Conservation (phyloP, 768 basidiomycete species). For the Coprinellus micaceus region DNA sequence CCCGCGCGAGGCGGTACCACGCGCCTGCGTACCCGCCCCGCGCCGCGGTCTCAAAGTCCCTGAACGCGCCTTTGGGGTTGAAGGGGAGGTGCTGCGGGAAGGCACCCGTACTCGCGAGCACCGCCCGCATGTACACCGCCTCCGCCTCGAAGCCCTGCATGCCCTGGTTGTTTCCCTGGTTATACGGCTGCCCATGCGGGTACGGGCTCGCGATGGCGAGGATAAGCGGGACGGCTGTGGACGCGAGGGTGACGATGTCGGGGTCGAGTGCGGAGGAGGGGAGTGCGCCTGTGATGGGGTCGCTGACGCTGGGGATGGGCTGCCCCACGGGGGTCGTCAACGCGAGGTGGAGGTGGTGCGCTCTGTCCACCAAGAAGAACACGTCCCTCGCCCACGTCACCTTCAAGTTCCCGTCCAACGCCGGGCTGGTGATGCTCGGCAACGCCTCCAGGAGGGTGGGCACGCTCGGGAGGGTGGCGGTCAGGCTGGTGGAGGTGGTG, state of each 20-base stretch:
- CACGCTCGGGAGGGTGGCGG: constrained; percentile 55
- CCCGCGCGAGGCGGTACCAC: constrained; percentile 89
- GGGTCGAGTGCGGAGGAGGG: constrained; percentile 48
- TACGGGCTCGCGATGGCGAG: constrained; percentile 46
- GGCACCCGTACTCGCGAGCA: constrained; percentile 67
- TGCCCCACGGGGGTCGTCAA: background rate
- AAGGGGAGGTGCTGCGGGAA: constrained; percentile 61
- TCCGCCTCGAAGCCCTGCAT: constrained; percentile 32
- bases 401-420: no score
- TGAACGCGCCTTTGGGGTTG: constrained; percentile 78
- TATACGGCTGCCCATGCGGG: constrained; percentile 14
- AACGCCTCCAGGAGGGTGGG: no score
- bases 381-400: constrained; percentile 84
- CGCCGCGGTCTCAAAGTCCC: constrained; percentile 85
- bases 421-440: no score
- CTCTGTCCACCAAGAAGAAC: constrained; percentile 70
- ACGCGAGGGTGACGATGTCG: constrained; percentile 53
- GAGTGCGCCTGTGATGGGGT: constrained; percentile 48
- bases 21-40: constrained; percentile 72
- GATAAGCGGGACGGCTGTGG: constrained; percentile 62
- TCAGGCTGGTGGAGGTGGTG: constrained; percentile 52
- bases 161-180: constrained; percentile 18
- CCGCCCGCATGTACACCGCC: constrained; percentile 73
- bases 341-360: constrained; percentile 22
- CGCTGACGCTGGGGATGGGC: constrained; percentile 24